Evolutionary conservation across 2,329 filamentous ascomycete species (phyloP), one percentile per base, ranked within the genome.

Genomic region (Alternaria postmessia): DNA sequence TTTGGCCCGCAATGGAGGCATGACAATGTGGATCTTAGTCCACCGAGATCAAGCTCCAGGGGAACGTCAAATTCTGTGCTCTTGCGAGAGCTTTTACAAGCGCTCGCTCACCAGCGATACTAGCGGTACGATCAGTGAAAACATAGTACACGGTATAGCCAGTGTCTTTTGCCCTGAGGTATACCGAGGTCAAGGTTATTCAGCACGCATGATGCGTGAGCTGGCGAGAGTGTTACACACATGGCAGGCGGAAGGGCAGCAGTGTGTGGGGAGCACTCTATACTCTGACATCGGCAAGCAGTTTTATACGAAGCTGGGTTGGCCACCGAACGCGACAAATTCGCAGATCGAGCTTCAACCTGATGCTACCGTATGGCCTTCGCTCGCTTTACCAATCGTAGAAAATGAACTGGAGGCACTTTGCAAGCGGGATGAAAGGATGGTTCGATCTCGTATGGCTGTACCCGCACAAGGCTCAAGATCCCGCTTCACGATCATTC

Each of bases 261-360:
- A 72, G 77, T 63, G 61, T 28, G 74, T 86, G 4, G 94, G 93
- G 75, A 93, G 90, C 1, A 86, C 94, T 7, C 82, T 97, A 9
- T 96, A 89, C 78, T 96, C 92, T 4, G 91, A 95, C 71, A 92
- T 94, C 64, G 91, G 93, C 16, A 92, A 91, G 79, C 80, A 80
- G 4, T 96, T 92, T 78, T 97, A 97, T 77, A 85, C 89, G 6
- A 84, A 83, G 41, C 83, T 87, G 62, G 92, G 92, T 30, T 96
- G 93, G 93, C 82, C 85, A 36, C 83, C 88, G 0, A 92, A 89
- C 66, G 82, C 85, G 16, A 93, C 90, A 62, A 83, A 85, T 2
- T 91, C 94, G 72, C 83, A 94, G 41, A 81, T 85, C 24, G 86
- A 95, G 57, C 78, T 82, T 8, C 80, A 84, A 1, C 63, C 80